phyloP scores from a whole-genome alignment of 129 eudicot genomes.

The Ambrosia trifida region DNA sequence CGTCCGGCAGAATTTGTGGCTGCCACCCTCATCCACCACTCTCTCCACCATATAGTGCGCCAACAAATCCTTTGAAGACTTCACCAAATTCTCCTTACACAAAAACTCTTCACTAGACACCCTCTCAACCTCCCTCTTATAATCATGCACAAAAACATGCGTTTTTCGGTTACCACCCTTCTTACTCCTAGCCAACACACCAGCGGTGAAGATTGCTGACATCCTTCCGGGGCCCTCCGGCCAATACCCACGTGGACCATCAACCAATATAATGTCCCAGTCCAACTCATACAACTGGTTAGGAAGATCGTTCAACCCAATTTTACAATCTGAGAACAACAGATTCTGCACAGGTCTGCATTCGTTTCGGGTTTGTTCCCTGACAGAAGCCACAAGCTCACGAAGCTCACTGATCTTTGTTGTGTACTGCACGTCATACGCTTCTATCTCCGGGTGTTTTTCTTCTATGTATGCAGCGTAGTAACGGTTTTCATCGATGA shows the following conservation, averaged over 20 bases:
- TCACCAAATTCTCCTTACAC: slow-evolving; percentile 88
- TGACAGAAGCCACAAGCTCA: slow-evolving; percentile 53
- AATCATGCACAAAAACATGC: slow-evolving; percentile 91
- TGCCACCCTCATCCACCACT: slow-evolving; percentile 48
- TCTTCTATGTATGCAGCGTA: slow-evolving; percentile 87
- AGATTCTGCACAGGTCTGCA: slow-evolving; percentile 92
- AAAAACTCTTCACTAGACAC: slow-evolving; percentile 85
- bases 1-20: slow-evolving; percentile 59
- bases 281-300: slow-evolving; percentile 86
- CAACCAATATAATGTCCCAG: slow-evolving; percentile 89
- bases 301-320: slow-evolving; percentile 90
- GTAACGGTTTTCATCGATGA: slow-evolving; percentile 84
- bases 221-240: slow-evolving; percentile 95
- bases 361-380: slow-evolving; percentile 64
- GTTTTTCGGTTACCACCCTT: slow-evolving; percentile 72
- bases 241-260: slow-evolving; percentile 97
- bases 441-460: slow-evolving; percentile 74
- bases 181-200: slow-evolving; percentile 89
- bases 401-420: slow-evolving; percentile 59
- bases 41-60: slow-evolving; percentile 87
- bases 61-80: slow-evolving; percentile 64
- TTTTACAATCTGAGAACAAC: slow-evolving; percentile 79
- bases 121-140: slow-evolving; percentile 65
- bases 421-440: slow-evolving; percentile 86
- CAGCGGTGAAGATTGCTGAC: slow-evolving; percentile 92